Base-by-base conservation (phyloP, 495 filamentous ascomycete genomes). In the Apodospora peruviana region DNA sequence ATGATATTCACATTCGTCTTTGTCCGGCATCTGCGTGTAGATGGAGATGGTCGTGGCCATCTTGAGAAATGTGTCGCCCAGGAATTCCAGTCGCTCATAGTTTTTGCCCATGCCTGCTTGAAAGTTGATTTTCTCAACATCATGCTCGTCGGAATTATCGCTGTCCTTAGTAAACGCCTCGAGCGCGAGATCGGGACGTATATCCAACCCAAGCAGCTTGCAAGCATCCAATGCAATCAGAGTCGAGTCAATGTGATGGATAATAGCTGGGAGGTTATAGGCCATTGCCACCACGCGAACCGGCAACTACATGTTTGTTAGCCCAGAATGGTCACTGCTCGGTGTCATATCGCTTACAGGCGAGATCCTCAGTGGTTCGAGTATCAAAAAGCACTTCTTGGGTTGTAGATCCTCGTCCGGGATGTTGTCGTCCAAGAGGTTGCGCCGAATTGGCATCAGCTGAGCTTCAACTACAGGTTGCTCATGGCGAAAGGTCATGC, bases 81-180 rank as follows among this genome's bases (percentile, higher is more conserved):
- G 73, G 53, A 97, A 94, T 50, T 98, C 93, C 1, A 97, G 81
- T 21, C 93, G 81, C 66, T 98, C 93, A 57, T 98, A 98, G 55
- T 97, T 96, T 46, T 84, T 89, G 10, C 91, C 93, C 93, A 96
- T 98, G 22, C 93, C 93, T 49, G 79, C 70, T 55, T 89, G 87
- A 19, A 89, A 74, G 53, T 91, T 87, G 35, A 93, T 68, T 48
- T 87, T 80, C 48, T 85, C 77, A 11, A 69, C 72, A 9, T 74
- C 74, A 49, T 90, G 84, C 40, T 95, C 90, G 27, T 87, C 87
- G 2, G 83, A 85, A 55, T 95, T 95, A 56, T 95, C 88, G 7
- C 89, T 90, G 58, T 97, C 90, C 59, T 98, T 97, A 1, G 93
- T 98, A 22, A 96, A 74, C 1, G 93, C 90, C 58, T 96, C 94